Evolutionary conservation across 2,329 filamentous ascomycete species (phyloP), one percentile per base, ranked within the genome.

Genomic region (Hypoxylon sp.): DNA sequence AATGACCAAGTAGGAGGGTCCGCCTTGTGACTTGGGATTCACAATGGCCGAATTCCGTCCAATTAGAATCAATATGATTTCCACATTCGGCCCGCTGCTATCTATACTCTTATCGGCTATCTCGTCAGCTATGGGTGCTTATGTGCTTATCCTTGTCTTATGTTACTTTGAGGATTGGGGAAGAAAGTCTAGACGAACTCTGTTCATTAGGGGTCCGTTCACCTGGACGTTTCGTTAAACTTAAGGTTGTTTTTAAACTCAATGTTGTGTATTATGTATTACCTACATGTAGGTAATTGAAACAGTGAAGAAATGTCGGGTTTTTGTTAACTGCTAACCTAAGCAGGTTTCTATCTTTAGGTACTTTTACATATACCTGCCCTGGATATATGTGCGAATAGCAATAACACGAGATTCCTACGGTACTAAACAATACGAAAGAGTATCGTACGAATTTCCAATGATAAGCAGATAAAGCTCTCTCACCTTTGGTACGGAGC

Each of bases 51-150:
- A 76, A 13, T 19, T 24, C 19, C 1, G 33, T 19, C 74, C 73
- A 76, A 76, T 75, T 67, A 74, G 42, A 53, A 44, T 4, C 24
- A 5, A 11, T 10, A 33, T 55, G 39, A 59, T 66, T 53, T 60
- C 63, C 55, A 63, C 52, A 76, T 74, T 76, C 75, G 75, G 74
- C 54, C 75, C 75, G 75, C 74, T 70, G 62, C 46, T 71, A 69
- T 71, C 66, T 66, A 6, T 54, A 31, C 54, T 66, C 71, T 72
- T 74, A 73, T 76, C 74, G 69, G 67, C 50, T 66, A 65, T 72
- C 48, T 57, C 42, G 60, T 52, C 10, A 57, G 33, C 37, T 54
- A 24, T 14, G 39, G 22, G 6, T 52, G 26, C 31, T 54, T 14
- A 10, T 31, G 22, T 14, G 6, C n/a, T 46, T 26, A 57, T 59